phyloP scores from a whole-genome alignment of 2,329 filamentous ascomycete genomes.

The Ophiobolus disseminans region DNA sequence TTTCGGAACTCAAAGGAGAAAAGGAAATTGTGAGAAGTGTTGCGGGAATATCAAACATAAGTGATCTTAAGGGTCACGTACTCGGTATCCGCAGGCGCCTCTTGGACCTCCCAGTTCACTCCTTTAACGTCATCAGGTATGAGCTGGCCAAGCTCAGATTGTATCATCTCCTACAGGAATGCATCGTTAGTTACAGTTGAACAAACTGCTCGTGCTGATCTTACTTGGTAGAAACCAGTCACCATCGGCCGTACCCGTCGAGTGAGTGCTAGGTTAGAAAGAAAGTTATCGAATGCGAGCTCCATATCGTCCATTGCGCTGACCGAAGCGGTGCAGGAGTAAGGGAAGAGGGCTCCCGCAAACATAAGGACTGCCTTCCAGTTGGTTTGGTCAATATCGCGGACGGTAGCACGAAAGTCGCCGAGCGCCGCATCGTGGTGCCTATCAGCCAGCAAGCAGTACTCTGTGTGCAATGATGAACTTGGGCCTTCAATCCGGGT shows the following conservation, averaged over 20 bases:
- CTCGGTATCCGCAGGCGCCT: constrained; percentile 26
- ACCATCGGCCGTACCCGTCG: constrained; percentile 36
- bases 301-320: constrained; percentile 16
- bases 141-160: constrained; percentile 21
- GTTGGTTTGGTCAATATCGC: constrained; percentile 48
- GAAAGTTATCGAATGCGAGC: constrained; percentile 26
- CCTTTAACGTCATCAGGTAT: constrained; percentile 30
- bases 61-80: background rate
- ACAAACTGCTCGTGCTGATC: no score
- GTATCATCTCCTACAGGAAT: constrained; percentile 13
- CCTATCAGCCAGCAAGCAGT: constrained; percentile 25
- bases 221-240: constrained; percentile 16
- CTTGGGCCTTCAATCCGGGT: constrained; percentile 39
- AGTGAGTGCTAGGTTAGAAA: constrained; percentile 33
- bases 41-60: no score
- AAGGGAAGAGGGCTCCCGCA: constrained; percentile 27
- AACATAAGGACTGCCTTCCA: constrained; percentile 48
- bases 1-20: background rate
- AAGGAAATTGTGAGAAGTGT: no score
- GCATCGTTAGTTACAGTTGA: no score
- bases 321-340: constrained; percentile 28
- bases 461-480: constrained; percentile 12
- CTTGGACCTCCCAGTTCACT: constrained; percentile 21
- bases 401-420: constrained; percentile 27
- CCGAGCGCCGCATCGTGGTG: constrained; percentile 31